phyloP scores from a whole-genome alignment of 345 rosid genomes.

The Aethionema arabicum region DNA sequence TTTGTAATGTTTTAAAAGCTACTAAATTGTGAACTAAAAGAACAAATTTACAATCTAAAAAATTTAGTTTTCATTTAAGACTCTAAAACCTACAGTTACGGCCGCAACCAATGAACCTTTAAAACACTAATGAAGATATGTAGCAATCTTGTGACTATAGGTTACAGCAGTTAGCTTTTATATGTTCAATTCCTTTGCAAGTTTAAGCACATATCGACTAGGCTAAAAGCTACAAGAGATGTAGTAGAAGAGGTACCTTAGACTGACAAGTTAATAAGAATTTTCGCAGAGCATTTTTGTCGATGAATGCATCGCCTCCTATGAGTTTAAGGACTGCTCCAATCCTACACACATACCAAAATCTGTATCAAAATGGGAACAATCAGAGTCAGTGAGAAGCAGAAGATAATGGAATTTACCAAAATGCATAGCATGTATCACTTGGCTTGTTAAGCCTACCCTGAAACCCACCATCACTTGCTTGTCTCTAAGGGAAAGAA shows the following conservation, averaged over 20 bases:
- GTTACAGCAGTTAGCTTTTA: background rate
- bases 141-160: no score
- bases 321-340: slow-evolving; percentile 71
- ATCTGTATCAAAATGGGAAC: slow-evolving; percentile 11
- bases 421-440: slow-evolving; percentile 97
- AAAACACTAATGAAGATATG: no score
- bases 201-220: no score
- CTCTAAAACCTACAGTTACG: no score
- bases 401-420: slow-evolving; percentile 46
- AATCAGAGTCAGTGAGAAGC: background rate
- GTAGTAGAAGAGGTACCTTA: slow-evolving; percentile 49
- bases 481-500: slow-evolving; percentile 63
- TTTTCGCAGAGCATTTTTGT: slow-evolving; percentile 52
- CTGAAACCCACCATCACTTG: slow-evolving; percentile 83
- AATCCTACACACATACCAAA: slow-evolving; percentile 49
- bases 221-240: background rate
- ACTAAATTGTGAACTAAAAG: no score
- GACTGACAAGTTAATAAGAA: slow-evolving; percentile 81
- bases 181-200: background rate
- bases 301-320: slow-evolving; percentile 60
- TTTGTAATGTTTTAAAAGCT: no score
- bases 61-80: no score
- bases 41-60: no score
- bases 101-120: no score
- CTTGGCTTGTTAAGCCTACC: slow-evolving; percentile 86